Evolutionary conservation across 2,329 filamentous ascomycete genomes (phyloP).

Genomic region (Sporothrix humicola): DNA sequence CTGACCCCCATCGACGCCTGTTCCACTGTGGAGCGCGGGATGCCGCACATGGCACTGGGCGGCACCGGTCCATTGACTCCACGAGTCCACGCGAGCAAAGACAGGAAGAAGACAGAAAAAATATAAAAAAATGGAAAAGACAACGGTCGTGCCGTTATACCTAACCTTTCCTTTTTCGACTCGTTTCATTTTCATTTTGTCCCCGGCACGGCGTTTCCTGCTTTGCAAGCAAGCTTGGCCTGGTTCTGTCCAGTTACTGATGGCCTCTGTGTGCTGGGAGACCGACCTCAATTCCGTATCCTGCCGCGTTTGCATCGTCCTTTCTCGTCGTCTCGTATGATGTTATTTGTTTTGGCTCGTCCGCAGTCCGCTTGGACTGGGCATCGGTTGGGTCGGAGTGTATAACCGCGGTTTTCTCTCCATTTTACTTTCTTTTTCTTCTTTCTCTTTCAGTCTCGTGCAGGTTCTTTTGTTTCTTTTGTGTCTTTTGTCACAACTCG

Average conservation of each 20-base stretch:
- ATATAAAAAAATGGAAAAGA: background rate
- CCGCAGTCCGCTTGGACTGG: background rate
- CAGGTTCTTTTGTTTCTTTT: background rate
- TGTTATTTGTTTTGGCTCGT: background rate
- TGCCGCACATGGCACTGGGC: constrained; percentile 25
- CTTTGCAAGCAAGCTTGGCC: constrained; percentile 7
- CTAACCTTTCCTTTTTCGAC: constrained; percentile 1
- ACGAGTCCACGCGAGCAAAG: background rate
- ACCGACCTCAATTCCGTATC: background rate
- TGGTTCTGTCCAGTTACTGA: background rate
- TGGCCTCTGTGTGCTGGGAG: background rate
- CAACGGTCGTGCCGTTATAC: background rate
- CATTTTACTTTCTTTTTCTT: background rate
- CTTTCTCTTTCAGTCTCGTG: background rate
- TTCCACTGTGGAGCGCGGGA: constrained; percentile 19
- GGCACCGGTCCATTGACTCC: background rate
- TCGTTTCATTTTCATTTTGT: background rate
- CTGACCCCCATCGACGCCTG: background rate
- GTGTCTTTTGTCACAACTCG: constrained; percentile 9
- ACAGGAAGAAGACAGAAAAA: background rate
- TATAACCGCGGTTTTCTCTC: background rate
- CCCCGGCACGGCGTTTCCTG: background rate
- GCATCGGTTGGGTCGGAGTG: background rate
- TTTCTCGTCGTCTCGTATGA: constrained; percentile 24
- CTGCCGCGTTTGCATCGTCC: background rate